Evolutionary conservation across 176 grass and related monocot species (phyloP), one percentile per base, ranked within the genome.

Genomic region (Dendrocalamus sinicus): DNA sequence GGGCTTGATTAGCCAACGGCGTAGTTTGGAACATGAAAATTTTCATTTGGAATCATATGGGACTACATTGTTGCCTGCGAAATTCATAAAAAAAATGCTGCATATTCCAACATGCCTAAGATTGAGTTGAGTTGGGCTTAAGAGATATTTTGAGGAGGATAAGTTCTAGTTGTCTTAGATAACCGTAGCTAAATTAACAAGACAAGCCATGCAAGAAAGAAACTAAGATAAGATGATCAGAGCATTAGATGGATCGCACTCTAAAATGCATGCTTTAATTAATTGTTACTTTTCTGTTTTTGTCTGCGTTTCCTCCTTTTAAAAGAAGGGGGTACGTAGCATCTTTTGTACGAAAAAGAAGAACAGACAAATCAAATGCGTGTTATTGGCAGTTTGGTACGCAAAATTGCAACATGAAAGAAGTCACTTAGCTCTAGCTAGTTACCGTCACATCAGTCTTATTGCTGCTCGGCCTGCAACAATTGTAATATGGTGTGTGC

Each of bases 241-340:
- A 67, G 19, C 70, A 44, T 75, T 87, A 81, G 78, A 87, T 81
- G 78, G 85, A 82, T 60, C 61, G 62, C 86, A 82, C 85, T 81
- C 16, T 22, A 12, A 22, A 57, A 66, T 54, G 58, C 35, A 23
- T 67, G 66, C 6, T 17, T 8, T 64, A 39, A 39, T 8, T 64
- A 39, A 39, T 39, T 39, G 4, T 39, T 39, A 39, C 37, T 53
- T 32, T 75, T 37, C 5, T 8, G 47, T 23, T 82, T 59, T 40
- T 13, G 46, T 44, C 50, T 45, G 15, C 39, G n/a, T 70, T 43
- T 69, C 16, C 66, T 37, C 66, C n/a, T 83, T 86, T 71, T 4
- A 10, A 81, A 87, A 74, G 47, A 16, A 73, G 62, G 44, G 55
- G 32, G 9, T 8, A 51, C 22, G 48, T 81, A 59, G 68, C 70